Evolutionary conservation across 306 rosid genomes (phyloP), one percentile per base, ranked within the genome.

Genomic region (Begonia fuchsioides): DNA sequence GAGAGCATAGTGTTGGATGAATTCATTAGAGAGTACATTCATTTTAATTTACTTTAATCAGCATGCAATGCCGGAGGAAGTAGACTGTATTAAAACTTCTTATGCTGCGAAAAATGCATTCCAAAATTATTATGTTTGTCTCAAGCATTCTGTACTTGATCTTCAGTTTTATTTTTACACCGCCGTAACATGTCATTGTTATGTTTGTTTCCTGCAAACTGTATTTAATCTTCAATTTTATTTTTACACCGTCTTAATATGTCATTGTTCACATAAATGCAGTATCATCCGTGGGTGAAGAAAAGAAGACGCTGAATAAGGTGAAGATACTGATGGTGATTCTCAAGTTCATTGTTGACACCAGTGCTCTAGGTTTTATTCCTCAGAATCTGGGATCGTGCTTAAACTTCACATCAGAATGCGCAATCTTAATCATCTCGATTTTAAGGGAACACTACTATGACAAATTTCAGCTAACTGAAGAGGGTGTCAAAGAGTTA

Each of bases 251-350:
- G 35, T 15, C 40, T 13, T 15, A 16, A 41, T 13, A 11, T 48
- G 46, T 32, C 53, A 20, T 63, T 44, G 52, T 40, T 54, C 47
- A 18, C 41, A 59, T 65, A 49, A 54, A 54, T 57, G 54, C 62
- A 84, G 95, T 72, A 49, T 69, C 69, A 17, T 49, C 12, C 35
- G 19, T 17, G 47, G 7, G 57, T 40, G 66, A 65, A 59, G 70
- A 74, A 44, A 70, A 53, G 57, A 47, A 54, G 41, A 63, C 74
- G 59, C 51, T 55, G 49, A 72, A 64, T 63, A 68, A 55, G 72
- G 76, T 73, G 81, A 84, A 78, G 77, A 72, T 78, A 83, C 75
- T 84, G 38, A 72, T 87, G 32, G 71, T 93, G 19, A 73, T 74
- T 55, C 83, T 81, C 49, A 79, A 71, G 79, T 81, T 78, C 78